Percentiles rank a stretch among this genome's conserved stretches.
These are phyloP conservation scores for Cornus suecica DNA, from an alignment of 148 eudicot species.

Conservation along the genomic window DNA sequence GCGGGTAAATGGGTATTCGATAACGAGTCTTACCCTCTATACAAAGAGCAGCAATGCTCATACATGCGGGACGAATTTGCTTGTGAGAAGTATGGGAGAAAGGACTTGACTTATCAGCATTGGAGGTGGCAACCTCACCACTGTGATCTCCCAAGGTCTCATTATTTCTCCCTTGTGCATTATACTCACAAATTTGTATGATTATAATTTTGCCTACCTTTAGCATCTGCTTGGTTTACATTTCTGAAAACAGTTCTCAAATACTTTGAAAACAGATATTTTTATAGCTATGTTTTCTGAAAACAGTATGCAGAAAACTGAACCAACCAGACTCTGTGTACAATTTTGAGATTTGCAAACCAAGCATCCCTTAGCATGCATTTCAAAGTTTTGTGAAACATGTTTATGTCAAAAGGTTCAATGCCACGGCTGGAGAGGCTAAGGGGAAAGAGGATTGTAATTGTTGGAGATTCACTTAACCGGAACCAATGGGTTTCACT, in stretches of 20 bases:
- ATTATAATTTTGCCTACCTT: too few species aligned
- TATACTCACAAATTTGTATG: too few species aligned
- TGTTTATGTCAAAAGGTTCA: slow-evolving; percentile 47
- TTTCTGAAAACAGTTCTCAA: too few species aligned
- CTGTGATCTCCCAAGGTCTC: slow-evolving; percentile 45
- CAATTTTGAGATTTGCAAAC: too few species aligned
- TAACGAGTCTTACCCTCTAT: slow-evolving; percentile 46
- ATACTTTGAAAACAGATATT: too few species aligned
- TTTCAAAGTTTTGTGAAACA: too few species aligned
- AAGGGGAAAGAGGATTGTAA: slow-evolving; percentile 71
- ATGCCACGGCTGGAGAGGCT: slow-evolving; percentile 72
- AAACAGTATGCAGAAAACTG: too few species aligned
- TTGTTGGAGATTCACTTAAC: slow-evolving; percentile 80
- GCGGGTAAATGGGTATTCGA: slow-evolving; percentile 71
- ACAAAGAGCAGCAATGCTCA: slow-evolving; percentile 44
- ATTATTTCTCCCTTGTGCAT: not conserved
- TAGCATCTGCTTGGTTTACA: too few species aligned
- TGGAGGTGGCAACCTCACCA: slow-evolving; percentile 57
- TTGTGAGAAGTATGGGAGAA: slow-evolving; percentile 45
- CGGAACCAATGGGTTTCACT: slow-evolving; percentile 89
- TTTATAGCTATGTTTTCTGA: too few species aligned
- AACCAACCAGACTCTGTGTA: too few species aligned
- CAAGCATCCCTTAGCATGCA: too few species aligned
- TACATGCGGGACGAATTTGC: slow-evolving; percentile 48
- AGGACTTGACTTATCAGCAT: slow-evolving; percentile 43